Conservation (phyloP, 805 yeast species). For the Hanseniaspora opuntiae region DNA sequence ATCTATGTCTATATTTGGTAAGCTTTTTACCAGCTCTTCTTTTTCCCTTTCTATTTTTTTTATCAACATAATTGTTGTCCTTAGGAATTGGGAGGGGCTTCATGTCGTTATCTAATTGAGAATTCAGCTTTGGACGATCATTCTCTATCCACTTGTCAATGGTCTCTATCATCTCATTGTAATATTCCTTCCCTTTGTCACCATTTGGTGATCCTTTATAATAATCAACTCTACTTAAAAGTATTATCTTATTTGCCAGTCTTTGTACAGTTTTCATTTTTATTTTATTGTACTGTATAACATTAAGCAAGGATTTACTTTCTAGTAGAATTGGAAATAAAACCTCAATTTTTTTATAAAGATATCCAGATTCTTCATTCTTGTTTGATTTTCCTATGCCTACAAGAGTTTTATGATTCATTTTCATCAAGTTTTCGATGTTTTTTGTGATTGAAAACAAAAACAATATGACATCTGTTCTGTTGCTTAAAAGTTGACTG, state of each 20-base stretch:
- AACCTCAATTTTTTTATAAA: background rate
- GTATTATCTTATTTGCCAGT: constrained; percentile 59
- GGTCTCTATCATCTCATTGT: constrained; percentile 44
- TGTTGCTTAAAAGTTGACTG: background rate
- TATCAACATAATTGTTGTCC: constrained; percentile 12
- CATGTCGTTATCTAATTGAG: constrained; percentile 33
- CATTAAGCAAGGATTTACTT: background rate
- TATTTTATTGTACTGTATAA: background rate
- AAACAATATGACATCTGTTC: background rate
- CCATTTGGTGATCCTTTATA: constrained; percentile 25
- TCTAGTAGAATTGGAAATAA: constrained; percentile 1
- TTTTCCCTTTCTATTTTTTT: constrained; percentile 55
- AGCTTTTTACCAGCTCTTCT: constrained; percentile 76
- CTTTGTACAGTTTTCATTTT: constrained; percentile 59
- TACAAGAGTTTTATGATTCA: constrained; percentile 1
- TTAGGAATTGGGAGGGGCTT: constrained; percentile 58
- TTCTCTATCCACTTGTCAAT: constrained; percentile 44
- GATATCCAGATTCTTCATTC: background rate
- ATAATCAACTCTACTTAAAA: constrained; percentile 74
- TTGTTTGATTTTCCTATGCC: background rate
- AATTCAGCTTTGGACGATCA: constrained; percentile 58
- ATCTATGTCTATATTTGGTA: constrained; percentile 67
- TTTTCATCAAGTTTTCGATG: background rate
- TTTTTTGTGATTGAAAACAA: constrained; percentile 1
- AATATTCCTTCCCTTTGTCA: constrained; percentile 51